Conservation (phyloP, 2,329 filamentous ascomycete genomes). For the Trichoderma pleuroti region DNA sequence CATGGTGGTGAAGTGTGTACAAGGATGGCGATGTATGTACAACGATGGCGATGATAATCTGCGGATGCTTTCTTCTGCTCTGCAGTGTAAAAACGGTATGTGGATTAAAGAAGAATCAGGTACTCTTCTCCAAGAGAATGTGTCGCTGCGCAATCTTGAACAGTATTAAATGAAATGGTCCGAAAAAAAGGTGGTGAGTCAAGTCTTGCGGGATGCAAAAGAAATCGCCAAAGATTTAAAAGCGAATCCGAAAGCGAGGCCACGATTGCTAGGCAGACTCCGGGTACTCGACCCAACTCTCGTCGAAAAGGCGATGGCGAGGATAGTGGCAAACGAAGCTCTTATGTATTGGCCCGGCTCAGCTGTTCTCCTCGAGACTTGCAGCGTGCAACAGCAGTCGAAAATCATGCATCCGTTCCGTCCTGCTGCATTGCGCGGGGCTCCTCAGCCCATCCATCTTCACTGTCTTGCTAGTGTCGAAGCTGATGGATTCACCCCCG, state of each 20-base stretch:
- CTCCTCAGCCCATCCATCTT: background rate
- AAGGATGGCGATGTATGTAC: background rate
- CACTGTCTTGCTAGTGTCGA: background rate
- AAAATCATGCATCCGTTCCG: background rate
- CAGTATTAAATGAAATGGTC: background rate
- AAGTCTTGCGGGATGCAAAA: background rate
- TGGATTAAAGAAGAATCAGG: background rate
- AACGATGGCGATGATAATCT: background rate
- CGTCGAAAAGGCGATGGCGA: background rate
- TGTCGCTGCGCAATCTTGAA: background rate
- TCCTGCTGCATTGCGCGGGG: background rate
- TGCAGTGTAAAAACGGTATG: background rate
- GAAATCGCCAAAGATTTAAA: background rate
- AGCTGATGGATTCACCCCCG: background rate
- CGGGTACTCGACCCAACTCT: conserved; percentile 6
- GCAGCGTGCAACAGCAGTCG: background rate
- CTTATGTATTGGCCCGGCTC: background rate
- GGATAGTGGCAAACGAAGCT: background rate
- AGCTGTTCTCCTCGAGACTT: background rate
- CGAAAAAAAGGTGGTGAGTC: background rate
- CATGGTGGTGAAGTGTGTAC: conserved; percentile 16
- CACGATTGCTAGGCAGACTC: background rate
- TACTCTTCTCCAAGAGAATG: background rate
- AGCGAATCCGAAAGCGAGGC: background rate
- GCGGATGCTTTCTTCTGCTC: background rate